These are phyloP conservation scores for Mortierella sp. DNA, from an alignment of 371 early-diverging fungal genomes.

Conservation along the genomic window DNA sequence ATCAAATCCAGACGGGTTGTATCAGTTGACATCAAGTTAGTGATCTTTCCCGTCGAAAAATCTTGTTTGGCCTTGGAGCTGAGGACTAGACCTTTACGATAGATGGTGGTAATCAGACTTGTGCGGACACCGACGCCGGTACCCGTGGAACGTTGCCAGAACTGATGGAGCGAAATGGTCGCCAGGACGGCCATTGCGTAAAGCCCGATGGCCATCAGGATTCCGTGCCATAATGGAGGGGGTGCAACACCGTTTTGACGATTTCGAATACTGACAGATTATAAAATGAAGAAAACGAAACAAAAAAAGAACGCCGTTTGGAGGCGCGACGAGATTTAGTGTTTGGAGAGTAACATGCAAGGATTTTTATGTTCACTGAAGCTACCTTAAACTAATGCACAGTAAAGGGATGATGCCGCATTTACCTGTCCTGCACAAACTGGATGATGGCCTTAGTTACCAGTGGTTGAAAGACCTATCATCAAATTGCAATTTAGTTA, in stretches of 20 bases:
- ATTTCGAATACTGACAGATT: neutral
- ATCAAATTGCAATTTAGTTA: neutral
- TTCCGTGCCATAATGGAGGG: conserved; percentile 53
- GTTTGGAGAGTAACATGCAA: no score
- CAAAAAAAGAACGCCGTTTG: no score
- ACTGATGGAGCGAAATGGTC: conserved; percentile 49
- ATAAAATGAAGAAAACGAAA: neutral
- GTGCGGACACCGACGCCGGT: conserved; percentile 62
- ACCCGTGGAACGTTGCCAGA: conserved; percentile 53
- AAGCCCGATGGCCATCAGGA: conserved; percentile 42
- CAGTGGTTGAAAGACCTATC: conserved; percentile 47
- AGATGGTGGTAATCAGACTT: conserved; percentile 65
- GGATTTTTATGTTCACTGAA: no score
- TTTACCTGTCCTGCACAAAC: conserved; percentile 31
- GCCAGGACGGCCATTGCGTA: conserved; percentile 51
- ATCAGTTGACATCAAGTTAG: conserved; percentile 83
- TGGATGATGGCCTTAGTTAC: conserved; percentile 49
- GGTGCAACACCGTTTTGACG: neutral
- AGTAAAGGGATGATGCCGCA: no score
- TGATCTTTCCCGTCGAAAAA: conserved; percentile 73
- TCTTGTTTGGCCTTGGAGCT: conserved; percentile 62
- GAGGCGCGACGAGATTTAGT: no score
- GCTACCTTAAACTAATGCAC: no score
- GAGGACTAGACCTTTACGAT: conserved; percentile 68
- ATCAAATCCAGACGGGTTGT: conserved; percentile 63